phyloP scores from a whole-genome alignment of 805 yeast species.

The Pichia manshurica region DNA sequence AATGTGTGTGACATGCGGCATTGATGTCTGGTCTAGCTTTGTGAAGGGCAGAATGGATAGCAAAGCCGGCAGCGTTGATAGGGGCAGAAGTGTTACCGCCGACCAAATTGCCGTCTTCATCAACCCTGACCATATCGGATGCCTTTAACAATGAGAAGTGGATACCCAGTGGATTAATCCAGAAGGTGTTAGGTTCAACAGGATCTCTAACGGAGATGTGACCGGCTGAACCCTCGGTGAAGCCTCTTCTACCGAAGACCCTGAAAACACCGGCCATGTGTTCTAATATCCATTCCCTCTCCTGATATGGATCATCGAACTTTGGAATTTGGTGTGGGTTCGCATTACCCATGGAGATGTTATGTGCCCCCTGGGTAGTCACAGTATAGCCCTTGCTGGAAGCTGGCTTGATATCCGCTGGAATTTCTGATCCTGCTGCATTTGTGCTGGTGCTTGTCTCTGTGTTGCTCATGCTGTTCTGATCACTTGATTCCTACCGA shows the following conservation, averaged over 20 bases:
- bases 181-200: slow-evolving; percentile 68
- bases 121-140: slow-evolving; percentile 58
- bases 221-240: slow-evolving; percentile 75
- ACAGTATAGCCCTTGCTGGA: slow-evolving; percentile 39
- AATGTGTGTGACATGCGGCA: slow-evolving; percentile 71
- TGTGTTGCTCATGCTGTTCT: slow-evolving; percentile 6
- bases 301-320: slow-evolving; percentile 42
- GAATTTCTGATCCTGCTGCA: slow-evolving; percentile 14
- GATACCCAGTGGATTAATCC: slow-evolving; percentile 85
- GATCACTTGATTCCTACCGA: neutral
- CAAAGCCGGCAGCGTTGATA: slow-evolving; percentile 65
- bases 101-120: slow-evolving; percentile 55
- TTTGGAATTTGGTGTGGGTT: slow-evolving; percentile 48
- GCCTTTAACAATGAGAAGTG: slow-evolving; percentile 62
- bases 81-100: slow-evolving; percentile 45
- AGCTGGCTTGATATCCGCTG: slow-evolving; percentile 24
- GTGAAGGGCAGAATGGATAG: slow-evolving; percentile 63
- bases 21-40: slow-evolving; percentile 63
- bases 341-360: slow-evolving; percentile 49
- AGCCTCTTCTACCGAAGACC: slow-evolving; percentile 73
- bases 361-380: slow-evolving; percentile 50
- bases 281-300: slow-evolving; percentile 52
- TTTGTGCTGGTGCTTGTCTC: slow-evolving; percentile 3
- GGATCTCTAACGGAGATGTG: slow-evolving; percentile 86
- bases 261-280: slow-evolving; percentile 87